Percentiles rank a stretch among this genome's conserved stretches.
phyloP scores from a whole-genome alignment of 768 basidiomycete species.

The Tylopilus vinaceipallidus region DNA sequence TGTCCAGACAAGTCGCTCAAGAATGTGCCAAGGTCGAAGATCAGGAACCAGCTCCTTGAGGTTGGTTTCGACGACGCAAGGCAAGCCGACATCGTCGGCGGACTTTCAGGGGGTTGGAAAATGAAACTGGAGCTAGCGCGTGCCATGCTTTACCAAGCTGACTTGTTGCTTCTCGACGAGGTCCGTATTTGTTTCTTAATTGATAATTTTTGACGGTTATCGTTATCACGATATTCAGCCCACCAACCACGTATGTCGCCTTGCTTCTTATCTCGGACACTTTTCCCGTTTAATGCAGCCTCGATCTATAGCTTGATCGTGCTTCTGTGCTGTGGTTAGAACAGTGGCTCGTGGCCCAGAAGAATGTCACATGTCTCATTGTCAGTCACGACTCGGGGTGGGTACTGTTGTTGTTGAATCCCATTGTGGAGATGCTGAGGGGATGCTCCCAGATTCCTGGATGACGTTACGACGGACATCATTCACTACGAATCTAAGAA shows the following conservation, averaged over 20 bases:
- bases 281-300: conserved; percentile 15
- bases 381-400: conserved; percentile 96
- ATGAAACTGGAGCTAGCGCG: conserved; percentile 97
- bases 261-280: conserved; percentile 16
- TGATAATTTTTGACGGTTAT: conserved; percentile 25
- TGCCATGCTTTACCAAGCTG: conserved; percentile 96
- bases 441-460: conserved; percentile 68
- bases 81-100: conserved; percentile 82
- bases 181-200: conserved; percentile 37
- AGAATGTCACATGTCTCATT: conserved; percentile 85
- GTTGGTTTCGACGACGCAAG: conserved; percentile 90
- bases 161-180: conserved; percentile 83
- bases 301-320: conserved; percentile 60
- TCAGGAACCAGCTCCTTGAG: conserved; percentile 75
- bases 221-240: conserved; percentile 50
- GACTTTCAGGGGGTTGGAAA: conserved; percentile 97
- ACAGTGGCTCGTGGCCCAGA: conserved; percentile 78
- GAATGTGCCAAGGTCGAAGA: conserved; percentile 61
- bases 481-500: conserved; percentile 97
- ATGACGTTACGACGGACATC: conserved; percentile 94
- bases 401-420: conserved; percentile 27
- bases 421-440: conserved; percentile 7
- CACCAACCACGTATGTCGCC: conserved; percentile 77
- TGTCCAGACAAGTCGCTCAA: conserved; percentile 65
- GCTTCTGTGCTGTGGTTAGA: conserved; percentile 91